These are phyloP conservation scores for Eutrema japonicum DNA, from an alignment of 345 rosid species.

Conservation along the genomic window DNA sequence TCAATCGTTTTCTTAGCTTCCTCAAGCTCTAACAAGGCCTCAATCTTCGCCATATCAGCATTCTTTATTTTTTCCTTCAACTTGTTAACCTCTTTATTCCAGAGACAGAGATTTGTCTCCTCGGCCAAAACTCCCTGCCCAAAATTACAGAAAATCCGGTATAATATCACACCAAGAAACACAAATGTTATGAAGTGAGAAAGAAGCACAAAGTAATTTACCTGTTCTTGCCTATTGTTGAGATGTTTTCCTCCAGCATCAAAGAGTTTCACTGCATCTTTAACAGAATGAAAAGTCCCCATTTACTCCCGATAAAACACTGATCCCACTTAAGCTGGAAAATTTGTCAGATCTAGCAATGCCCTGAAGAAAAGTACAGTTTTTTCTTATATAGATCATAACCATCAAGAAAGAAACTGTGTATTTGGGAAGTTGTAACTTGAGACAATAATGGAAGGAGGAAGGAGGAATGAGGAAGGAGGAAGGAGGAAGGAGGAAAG, in stretches of 20 bases:
- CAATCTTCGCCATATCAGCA: constrained; percentile 69
- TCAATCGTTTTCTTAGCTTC: constrained; percentile 66
- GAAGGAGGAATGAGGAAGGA: background rate
- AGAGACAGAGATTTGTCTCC: constrained; percentile 73
- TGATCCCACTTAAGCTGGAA: constrained; percentile 18
- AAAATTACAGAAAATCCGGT: background rate
- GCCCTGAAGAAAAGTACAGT: constrained; percentile 29
- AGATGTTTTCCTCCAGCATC: constrained; percentile 70
- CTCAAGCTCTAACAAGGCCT: constrained; percentile 78
- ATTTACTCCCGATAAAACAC: constrained; percentile 33
- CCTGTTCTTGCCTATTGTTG: constrained; percentile 57
- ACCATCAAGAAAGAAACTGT: background rate
- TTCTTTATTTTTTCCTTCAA: constrained; percentile 66
- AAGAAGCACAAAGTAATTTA: constrained; percentile 10
- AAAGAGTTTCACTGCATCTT: constrained; percentile 86
- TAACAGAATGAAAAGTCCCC: constrained; percentile 87
- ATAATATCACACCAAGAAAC: background rate
- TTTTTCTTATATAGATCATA: constrained; percentile 9
- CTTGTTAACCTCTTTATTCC: constrained; percentile 68
- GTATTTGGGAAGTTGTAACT: background rate
- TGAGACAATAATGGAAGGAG: constrained; percentile 30
- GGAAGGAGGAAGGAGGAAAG: background rate
- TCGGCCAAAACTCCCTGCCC: constrained; percentile 64
- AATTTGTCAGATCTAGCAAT: constrained; percentile 5
- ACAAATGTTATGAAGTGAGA: background rate